Evolutionary conservation across 371 early-diverging fungal genomes (phyloP).

Genomic region (Apophysomyces sp.): DNA sequence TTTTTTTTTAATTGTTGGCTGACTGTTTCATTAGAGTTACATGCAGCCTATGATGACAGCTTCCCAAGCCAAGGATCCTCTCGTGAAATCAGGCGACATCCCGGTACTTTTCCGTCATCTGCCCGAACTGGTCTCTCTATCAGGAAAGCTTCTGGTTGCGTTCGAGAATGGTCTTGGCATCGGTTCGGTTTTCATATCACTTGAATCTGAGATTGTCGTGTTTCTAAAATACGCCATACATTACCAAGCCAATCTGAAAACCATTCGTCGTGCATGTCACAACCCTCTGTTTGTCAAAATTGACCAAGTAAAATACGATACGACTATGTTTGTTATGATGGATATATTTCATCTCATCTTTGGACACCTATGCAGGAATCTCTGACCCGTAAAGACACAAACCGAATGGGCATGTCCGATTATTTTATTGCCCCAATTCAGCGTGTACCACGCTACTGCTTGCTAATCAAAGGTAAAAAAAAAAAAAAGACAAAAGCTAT

Average conservation of each 20-base stretch:
- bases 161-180: constrained; percentile 12
- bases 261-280: constrained; percentile 37
- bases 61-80: constrained; percentile 20
- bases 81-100: constrained; percentile 34
- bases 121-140: constrained; percentile 30
- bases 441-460: constrained; percentile 43
- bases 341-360: background rate
- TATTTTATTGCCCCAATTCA: constrained; percentile 49
- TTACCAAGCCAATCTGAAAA: constrained; percentile 37
- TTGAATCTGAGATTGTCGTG: constrained; percentile 30
- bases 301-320: constrained; percentile 26
- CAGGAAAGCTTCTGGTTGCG: constrained; percentile 21
- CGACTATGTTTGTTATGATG: no score
- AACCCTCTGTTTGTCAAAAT: constrained; percentile 42
- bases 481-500: background rate
- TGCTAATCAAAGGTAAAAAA: constrained; percentile 40
- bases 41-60: constrained; percentile 41
- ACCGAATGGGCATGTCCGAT: constrained; percentile 45
- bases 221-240: constrained; percentile 48
- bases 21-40: constrained; percentile 35
- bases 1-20: no score
- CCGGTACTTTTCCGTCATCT: constrained; percentile 38
- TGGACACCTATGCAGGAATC: constrained; percentile 24
- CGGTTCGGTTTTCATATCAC: constrained; percentile 15
- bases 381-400: constrained; percentile 34